Evolutionary conservation across 495 filamentous ascomycete genomes (phyloP), one percentile per base, ranked within the genome.

Genomic region (Daldinia decipiens): DNA sequence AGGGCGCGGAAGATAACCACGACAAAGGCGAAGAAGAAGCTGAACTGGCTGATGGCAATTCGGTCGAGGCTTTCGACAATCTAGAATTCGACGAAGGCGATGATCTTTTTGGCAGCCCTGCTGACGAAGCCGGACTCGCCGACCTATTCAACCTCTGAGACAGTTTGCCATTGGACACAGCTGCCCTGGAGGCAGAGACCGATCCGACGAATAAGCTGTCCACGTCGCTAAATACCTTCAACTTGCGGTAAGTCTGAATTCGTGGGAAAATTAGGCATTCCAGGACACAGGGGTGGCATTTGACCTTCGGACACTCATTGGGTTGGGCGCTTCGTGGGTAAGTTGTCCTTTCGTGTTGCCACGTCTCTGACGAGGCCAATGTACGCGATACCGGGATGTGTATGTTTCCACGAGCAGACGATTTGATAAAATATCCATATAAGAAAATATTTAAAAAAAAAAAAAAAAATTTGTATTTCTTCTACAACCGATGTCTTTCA

Each of bases 101-200:
- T 29, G 51, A 53, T 53, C 26, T 53, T 29, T 53, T 53, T n/a
- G 26, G 51, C 26, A 13, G n/a, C 13, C 19, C 43, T 24, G 19
- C 43, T 47, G 43, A 47, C 43, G 43, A 21, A 21, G 43, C 43
- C 43, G 43, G 43, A 47, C 43, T 47, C 19, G 43, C 43, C 43
- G 43, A 47, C 2, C 19, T 21, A 12, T 0, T 24, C 17, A 12
- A 3, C 43, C 3, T 3, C 17, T 47, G 19, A 47, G 19, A 24
- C 43, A 24, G 43, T 47, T 24, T 13, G 8, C 9, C 19, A 47
- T 24, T 47, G 43, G 56, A 52, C 19, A 40, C 19, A 31, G 50
- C 47, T 55, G 57, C 57, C 65, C 65, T n/a, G 54, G 66, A 62
- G 59, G 66, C 43, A 53, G 53, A 26, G 13, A 52, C 34, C 5